These are phyloP conservation scores for Populus simonii DNA, from an alignment of 345 rosid genomes.

Conservation along the genomic window DNA sequence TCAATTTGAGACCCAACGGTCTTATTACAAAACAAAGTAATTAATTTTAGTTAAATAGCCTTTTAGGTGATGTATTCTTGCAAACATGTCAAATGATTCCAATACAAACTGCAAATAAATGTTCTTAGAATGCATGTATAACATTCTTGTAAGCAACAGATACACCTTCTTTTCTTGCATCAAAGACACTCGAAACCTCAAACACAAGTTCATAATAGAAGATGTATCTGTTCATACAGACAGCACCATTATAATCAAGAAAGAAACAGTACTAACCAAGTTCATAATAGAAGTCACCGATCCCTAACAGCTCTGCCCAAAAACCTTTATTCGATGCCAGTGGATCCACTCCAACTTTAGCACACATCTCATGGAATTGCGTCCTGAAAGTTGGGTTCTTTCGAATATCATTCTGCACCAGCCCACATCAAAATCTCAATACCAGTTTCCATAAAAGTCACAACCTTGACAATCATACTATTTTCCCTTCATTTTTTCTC, in stretches of 20 bases:
- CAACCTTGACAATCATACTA: background rate
- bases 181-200: background rate
- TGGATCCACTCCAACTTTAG: slow-evolving; percentile 95
- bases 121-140: background rate
- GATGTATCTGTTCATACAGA: background rate
- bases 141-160: background rate
- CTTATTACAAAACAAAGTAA: background rate
- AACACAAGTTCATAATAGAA: background rate
- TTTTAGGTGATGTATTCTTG: background rate
- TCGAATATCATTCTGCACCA: slow-evolving; percentile 71
- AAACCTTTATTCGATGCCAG: slow-evolving; percentile 90
- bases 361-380: slow-evolving; percentile 85
- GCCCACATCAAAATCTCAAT: slow-evolving; percentile 5
- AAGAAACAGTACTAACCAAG: slow-evolving; percentile 47
- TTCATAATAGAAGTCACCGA: slow-evolving; percentile 95
- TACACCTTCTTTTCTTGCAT: background rate
- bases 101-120: background rate
- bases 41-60: background rate
- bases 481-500: background rate
- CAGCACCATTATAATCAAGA: background rate
- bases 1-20: background rate
- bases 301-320: slow-evolving; percentile 96
- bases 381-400: slow-evolving; percentile 77
- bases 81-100: background rate
- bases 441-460: background rate